Percentiles rank a stretch among this genome's conserved stretches.
phyloP scores from a whole-genome alignment of 2,329 filamentous ascomycete genomes.

The Coniochaeta prunicola region DNA sequence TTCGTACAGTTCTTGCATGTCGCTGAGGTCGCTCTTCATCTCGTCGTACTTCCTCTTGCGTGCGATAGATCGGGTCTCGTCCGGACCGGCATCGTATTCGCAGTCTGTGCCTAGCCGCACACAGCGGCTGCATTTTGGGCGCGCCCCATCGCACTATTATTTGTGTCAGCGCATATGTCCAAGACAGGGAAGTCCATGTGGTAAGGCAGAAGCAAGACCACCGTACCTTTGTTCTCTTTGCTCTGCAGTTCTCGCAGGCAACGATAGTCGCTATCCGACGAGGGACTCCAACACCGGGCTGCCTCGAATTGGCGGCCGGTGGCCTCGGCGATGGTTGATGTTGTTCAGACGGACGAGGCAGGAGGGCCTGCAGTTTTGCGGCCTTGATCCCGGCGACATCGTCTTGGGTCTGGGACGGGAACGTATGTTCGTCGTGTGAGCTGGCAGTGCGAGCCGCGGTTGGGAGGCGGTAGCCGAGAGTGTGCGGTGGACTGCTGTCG shows the following conservation, averaged over 20 bases:
- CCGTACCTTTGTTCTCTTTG: constrained; percentile 2
- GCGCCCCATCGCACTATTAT: background rate
- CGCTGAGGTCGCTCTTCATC: background rate
- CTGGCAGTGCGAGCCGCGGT: background rate
- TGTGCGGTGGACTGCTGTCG: background rate
- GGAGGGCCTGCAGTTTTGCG: background rate
- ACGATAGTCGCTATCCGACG: background rate
- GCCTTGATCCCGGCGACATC: background rate
- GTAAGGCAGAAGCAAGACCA: background rate
- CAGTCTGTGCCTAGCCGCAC: background rate
- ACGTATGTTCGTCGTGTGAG: background rate
- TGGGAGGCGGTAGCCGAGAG: background rate
- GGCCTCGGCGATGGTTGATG: background rate
- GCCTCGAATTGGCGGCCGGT: background rate
- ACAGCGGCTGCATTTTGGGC: constrained; percentile 2
- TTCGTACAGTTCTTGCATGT: background rate
- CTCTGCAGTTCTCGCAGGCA: background rate
- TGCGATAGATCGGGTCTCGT: constrained; percentile 2
- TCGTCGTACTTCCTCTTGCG: constrained; percentile 3
- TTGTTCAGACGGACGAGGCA: background rate
- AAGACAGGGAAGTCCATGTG: background rate
- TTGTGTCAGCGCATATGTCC: background rate
- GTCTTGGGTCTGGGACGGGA: background rate
- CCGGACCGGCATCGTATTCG: constrained; percentile 1
- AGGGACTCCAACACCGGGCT: background rate